These are phyloP conservation scores for Cercospora sp. DNA, from an alignment of 2,329 filamentous ascomycete species.

Conservation along the genomic window DNA sequence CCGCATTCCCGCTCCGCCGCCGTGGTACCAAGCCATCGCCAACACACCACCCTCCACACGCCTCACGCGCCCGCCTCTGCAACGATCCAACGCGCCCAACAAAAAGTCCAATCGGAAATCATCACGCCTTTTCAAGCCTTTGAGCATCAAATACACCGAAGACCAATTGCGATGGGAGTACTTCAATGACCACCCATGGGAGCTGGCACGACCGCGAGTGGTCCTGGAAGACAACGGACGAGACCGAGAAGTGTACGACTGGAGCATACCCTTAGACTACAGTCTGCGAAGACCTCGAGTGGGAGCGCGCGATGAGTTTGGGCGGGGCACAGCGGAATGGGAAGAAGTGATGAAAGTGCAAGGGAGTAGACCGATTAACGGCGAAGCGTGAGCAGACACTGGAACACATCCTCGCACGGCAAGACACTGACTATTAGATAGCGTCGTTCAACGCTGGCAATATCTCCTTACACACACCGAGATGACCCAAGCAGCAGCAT, in stretches of 20 bases:
- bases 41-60: constrained; percentile 61
- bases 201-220: constrained; percentile 82
- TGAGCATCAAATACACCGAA: constrained; percentile 76
- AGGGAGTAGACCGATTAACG: constrained; percentile 71
- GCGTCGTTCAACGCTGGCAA: constrained; percentile 87
- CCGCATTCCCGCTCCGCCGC: constrained; percentile 45
- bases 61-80: constrained; percentile 56
- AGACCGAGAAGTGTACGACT: constrained; percentile 74
- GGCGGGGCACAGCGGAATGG: constrained; percentile 50
- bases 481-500: constrained; percentile 61
- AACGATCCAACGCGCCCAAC: constrained; percentile 52
- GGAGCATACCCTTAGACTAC: constrained; percentile 57
- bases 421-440: constrained; percentile 43
- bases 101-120: constrained; percentile 58
- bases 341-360: constrained; percentile 60
- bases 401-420: background rate
- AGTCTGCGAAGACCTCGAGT: constrained; percentile 25
- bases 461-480: constrained; percentile 67
- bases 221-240: constrained; percentile 83
- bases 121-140: constrained; percentile 77
- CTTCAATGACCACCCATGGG: constrained; percentile 95
- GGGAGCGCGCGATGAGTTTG: constrained; percentile 20
- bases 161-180: constrained; percentile 78
- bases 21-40: constrained; percentile 59
- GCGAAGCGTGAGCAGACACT: constrained; percentile 43